Conservation (phyloP, 352 stramenopile genomes). For the Elongisporangium undulatum region DNA sequence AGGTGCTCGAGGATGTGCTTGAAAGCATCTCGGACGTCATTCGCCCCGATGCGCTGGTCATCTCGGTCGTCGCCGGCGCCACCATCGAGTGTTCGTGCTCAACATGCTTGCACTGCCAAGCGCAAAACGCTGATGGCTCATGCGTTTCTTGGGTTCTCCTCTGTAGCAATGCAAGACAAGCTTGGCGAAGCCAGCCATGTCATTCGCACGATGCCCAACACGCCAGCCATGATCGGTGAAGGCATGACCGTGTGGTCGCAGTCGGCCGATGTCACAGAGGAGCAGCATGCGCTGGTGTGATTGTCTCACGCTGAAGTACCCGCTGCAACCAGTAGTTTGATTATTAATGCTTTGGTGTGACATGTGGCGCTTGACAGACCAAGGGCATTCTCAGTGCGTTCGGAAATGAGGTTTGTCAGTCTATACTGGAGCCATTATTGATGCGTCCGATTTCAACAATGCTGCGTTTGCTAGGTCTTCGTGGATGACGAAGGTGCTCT, state of each 20-base stretch:
- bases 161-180: slow-evolving; percentile 39
- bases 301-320: background rate
- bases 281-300: slow-evolving; percentile 56
- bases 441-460: background rate
- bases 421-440: background rate
- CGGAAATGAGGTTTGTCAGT: slow-evolving; percentile 69
- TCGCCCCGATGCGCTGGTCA: slow-evolving; percentile 53
- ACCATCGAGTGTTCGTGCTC: slow-evolving; percentile 54
- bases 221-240: slow-evolving; percentile 91
- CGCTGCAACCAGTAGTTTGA: background rate
- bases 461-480: slow-evolving; percentile 55
- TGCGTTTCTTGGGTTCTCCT: background rate
- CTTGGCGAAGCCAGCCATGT: slow-evolving; percentile 68
- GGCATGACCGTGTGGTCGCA: slow-evolving; percentile 94
- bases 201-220: slow-evolving; percentile 96
- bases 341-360: slow-evolving; percentile 5
- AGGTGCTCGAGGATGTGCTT: slow-evolving; percentile 87
- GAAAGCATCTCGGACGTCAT: slow-evolving; percentile 55
- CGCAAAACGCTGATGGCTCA: background rate
- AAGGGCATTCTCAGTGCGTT: slow-evolving; percentile 87
- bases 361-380: slow-evolving; percentile 28
- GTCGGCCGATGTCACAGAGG: slow-evolving; percentile 66
- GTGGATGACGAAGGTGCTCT: slow-evolving; percentile 94
- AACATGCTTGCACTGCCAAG: background rate
- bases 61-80: slow-evolving; percentile 83